Evolutionary conservation across 768 basidiomycete species (phyloP), one percentile per base, ranked within the genome.

Genomic region (Exidia glandulosa): DNA sequence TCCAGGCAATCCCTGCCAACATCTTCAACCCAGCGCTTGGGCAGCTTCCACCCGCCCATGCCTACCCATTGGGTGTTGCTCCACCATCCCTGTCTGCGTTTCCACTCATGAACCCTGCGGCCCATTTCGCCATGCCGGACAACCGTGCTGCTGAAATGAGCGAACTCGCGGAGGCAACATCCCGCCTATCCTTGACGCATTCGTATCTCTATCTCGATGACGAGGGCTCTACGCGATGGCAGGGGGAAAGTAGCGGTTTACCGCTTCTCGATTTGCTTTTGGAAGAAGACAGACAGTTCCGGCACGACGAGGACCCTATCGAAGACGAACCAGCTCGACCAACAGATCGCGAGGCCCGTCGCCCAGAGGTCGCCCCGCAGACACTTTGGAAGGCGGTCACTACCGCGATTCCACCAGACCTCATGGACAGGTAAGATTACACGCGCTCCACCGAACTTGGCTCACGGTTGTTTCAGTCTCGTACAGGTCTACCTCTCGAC

Each of bases 211-310:
- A 92, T 68, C 84, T 88, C 61, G 90, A 92, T 63, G 89, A 92
- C 67, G 88, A 91, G 69, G 90, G 90, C 2, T 88, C 85, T 68
- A 88, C 90, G 0, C 76, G 90, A 60, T 92, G 90, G 90, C 90
- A 92, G 73, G 93, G 94, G 32, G 92, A 94, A 66, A 91, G 91
- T 0, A 94, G 92, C 3, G 93, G 94, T 29, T 80, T 95, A 0
- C 94, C 94, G 4, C 80, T 95, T 3, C 80, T 94, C 30, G 90
- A 94, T 69, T 73, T 91, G 7, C 76, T 96, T 30, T 81, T 90
- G 31, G 90, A 92, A 68, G 61, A 62, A 41, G 62, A 60, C 52
- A 64, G 64, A 10, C 66, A 54, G 36, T 61, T 33, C 59, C 52
- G 23, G 52, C 41, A 62, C 64, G 57, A 62, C 64, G 54, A 60